phyloP scores from a whole-genome alignment of 495 filamentous ascomycete species.

The Tuber melanosporum region DNA sequence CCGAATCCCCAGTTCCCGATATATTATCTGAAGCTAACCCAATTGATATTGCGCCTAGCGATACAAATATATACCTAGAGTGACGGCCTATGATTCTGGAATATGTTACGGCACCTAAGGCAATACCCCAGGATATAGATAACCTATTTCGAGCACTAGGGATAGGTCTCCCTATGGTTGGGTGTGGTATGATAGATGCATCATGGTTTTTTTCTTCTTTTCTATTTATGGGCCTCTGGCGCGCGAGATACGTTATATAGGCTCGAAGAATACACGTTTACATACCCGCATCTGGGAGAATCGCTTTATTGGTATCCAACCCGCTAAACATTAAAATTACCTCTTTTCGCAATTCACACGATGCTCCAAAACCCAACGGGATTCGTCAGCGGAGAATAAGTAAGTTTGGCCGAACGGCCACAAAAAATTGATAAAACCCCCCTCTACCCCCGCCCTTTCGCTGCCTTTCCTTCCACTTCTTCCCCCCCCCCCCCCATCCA shows the following conservation, averaged over 20 bases:
- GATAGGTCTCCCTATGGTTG: neutral
- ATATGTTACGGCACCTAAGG: neutral
- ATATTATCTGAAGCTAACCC: neutral
- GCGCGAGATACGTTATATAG: neutral
- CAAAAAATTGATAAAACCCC: neutral
- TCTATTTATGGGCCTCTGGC: neutral
- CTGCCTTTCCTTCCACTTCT: neutral
- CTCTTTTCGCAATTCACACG: neutral
- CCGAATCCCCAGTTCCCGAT: neutral
- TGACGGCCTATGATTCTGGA: neutral
- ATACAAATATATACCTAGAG: slow-evolving; percentile 1
- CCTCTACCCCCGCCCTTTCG: neutral
- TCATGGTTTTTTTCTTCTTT: neutral
- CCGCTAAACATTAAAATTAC: neutral
- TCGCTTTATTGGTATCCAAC: neutral
- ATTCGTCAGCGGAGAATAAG: neutral
- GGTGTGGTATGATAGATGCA: neutral
- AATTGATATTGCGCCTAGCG: neutral
- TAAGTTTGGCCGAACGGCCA: neutral
- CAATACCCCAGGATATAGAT: neutral
- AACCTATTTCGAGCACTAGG: neutral
- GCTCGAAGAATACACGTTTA: slow-evolving; percentile 1
- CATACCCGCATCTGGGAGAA: neutral
- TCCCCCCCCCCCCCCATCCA: neutral
- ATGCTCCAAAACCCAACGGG: neutral